Conservation (phyloP, 2,329 filamentous ascomycete species). For the Monilinia laxa region DNA sequence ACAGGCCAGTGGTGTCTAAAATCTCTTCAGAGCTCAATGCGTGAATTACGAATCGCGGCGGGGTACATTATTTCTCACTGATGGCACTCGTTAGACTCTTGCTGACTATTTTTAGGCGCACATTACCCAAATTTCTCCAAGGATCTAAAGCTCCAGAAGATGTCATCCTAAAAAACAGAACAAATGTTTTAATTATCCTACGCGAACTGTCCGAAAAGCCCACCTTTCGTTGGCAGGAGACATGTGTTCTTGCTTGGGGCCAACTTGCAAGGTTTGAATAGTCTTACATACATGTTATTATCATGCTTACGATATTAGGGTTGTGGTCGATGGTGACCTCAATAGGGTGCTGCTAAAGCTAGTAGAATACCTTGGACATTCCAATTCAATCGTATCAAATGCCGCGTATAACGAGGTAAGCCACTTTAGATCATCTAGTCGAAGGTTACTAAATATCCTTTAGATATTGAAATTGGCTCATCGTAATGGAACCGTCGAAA, state of each 20-base stretch:
- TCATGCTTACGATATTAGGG: slow-evolving; percentile 44
- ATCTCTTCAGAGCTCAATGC: slow-evolving; percentile 76
- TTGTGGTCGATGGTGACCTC: slow-evolving; percentile 76
- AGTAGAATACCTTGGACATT: slow-evolving; percentile 82
- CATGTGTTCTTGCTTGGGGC: slow-evolving; percentile 82
- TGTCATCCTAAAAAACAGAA: slow-evolving; percentile 62
- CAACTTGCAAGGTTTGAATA: slow-evolving; percentile 66
- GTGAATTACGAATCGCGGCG: slow-evolving; percentile 81
- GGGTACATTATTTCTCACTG: slow-evolving; percentile 47
- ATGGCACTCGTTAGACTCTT: background rate
- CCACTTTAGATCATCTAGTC: background rate
- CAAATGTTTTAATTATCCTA: slow-evolving; percentile 68
- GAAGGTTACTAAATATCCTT: background rate
- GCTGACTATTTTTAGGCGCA: slow-evolving; percentile 49
- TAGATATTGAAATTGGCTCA: slow-evolving; percentile 71
- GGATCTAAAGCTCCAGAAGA: slow-evolving; percentile 41
- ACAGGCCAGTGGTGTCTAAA: slow-evolving; percentile 80
- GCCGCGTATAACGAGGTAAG: slow-evolving; percentile 79
- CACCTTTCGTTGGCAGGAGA: slow-evolving; percentile 70
- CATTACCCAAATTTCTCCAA: slow-evolving; percentile 65
- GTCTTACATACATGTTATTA: background rate
- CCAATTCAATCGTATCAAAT: slow-evolving; percentile 74
- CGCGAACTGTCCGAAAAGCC: slow-evolving; percentile 70
- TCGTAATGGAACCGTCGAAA: slow-evolving; percentile 58
- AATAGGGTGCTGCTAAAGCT: slow-evolving; percentile 82